Conservation (phyloP, 1,284 basidiomycete species). For the Apiotrichum brassicae region DNA sequence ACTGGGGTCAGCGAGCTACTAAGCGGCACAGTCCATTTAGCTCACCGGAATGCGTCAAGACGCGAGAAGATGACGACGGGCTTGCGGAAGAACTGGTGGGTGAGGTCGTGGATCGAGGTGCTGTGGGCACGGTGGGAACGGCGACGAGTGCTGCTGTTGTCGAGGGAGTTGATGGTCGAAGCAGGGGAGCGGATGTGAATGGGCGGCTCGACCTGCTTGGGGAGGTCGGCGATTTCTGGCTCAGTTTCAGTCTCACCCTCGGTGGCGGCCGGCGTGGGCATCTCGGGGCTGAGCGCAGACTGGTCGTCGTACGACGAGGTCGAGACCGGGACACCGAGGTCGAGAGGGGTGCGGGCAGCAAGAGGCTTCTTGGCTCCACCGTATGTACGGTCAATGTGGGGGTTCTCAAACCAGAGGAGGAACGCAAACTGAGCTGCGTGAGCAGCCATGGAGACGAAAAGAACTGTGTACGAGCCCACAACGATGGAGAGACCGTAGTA, state of each 20-base stretch:
- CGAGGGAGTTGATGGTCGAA: slow-evolving; percentile 17
- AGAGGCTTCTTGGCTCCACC: slow-evolving; percentile 75
- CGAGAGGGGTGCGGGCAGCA: slow-evolving; percentile 68
- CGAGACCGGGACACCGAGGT: slow-evolving; percentile 7
- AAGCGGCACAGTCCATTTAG: slow-evolving; percentile 8
- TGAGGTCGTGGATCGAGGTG: slow-evolving; percentile 76
- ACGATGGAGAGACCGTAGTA: slow-evolving; percentile 83
- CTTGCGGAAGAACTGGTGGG: slow-evolving; percentile 83
- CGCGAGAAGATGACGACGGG: slow-evolving; percentile 77
- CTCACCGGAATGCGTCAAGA: slow-evolving; percentile 75
- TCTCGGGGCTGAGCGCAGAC: slow-evolving; percentile 8
- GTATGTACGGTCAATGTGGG: slow-evolving; percentile 90
- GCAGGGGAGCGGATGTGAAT: slow-evolving; percentile 31
- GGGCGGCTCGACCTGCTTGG: slow-evolving; percentile 13
- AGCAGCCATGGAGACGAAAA: slow-evolving; percentile 86
- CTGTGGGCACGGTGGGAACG: slow-evolving; percentile 24
- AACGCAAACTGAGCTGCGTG: slow-evolving; percentile 95
- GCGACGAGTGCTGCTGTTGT: not conserved
- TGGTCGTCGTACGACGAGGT: not conserved
- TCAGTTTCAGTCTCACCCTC: slow-evolving; percentile 69
- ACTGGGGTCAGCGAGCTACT: slow-evolving; percentile 41
- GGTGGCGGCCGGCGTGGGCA: slow-evolving; percentile 58
- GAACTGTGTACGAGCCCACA: slow-evolving; percentile 68
- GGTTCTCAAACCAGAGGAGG: slow-evolving; percentile 94
- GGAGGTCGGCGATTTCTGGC: slow-evolving; percentile 39